Base-by-base conservation (phyloP, 805 yeast genomes). In the Maudiozyma barnettii region DNA sequence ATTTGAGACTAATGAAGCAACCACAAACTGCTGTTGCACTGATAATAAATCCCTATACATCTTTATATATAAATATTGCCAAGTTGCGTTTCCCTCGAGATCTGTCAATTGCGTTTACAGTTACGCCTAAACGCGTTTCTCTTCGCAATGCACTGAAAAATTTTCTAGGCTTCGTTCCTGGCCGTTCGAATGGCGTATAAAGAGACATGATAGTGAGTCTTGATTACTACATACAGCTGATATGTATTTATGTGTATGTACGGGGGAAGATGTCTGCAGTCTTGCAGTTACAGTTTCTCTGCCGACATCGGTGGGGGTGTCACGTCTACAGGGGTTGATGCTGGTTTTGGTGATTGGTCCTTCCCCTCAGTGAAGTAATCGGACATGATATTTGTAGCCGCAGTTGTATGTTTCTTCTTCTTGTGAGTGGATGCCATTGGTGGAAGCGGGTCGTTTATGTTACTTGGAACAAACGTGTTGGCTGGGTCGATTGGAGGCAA, bases 311-410 rank as follows among this genome's bases (percentile, higher is more conserved):
- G 52, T 26, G 52, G 56, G 43, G 51, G 59, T 20, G 42, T 39
- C n/a, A 37, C 44, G 19, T 44, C 35, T n/a, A 19, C 41, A 1
- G 43, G 10, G 5, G 39, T 33, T 31, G 40, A 14, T 14, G 9
- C 2, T 4, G 41, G 35, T 37, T 45, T 51, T 23, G 57, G 45
- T 2, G 54, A 48, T 35, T 53, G 47, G 33, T 64, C 68, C 36
- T 57, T 60, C 18, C 68, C 68, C 43, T 64, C 66, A 22, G 52
- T 57, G 39, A 64, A 64, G 40, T 64, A 64, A 33, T 60, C 63
- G 22, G 49, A 43, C 58, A 63, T 60, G 8, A 51, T 26, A 2
- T 50, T 46, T 9, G 51, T 46, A 1, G 45, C 47, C 7, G 44
- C 23, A 2, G 46, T 37, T n/a, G 40, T 46, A 19, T 47, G 35